These are phyloP conservation scores for Stagonosporopsis vannaccii DNA, from an alignment of 2,329 filamentous ascomycete species.

Conservation along the genomic window DNA sequence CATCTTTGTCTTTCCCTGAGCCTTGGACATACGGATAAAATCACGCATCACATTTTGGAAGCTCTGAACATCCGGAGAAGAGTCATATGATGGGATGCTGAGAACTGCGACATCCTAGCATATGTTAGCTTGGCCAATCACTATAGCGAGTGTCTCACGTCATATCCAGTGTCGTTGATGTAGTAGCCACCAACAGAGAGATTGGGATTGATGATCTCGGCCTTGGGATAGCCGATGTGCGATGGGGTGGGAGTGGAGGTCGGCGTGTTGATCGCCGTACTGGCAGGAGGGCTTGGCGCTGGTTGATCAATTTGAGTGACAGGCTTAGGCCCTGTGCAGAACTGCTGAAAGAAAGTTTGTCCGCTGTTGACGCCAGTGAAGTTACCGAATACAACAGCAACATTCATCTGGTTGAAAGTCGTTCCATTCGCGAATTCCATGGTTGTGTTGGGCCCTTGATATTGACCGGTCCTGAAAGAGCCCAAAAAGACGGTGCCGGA, in stretches of 20 bases:
- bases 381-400: constrained; percentile 40
- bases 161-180: constrained; percentile 49
- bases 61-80: constrained; percentile 35
- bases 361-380: constrained; percentile 51
- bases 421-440: constrained; percentile 50
- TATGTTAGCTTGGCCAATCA: constrained; percentile 43
- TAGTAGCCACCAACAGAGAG: constrained; percentile 56
- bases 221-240: constrained; percentile 49
- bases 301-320: constrained; percentile 19
- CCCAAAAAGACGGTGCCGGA: constrained; percentile 37
- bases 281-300: constrained; percentile 19
- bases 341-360: constrained; percentile 50
- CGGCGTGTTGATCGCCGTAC: constrained; percentile 24
- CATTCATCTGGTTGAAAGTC: constrained; percentile 36
- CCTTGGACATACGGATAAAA: constrained; percentile 58
- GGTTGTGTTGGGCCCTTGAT: constrained; percentile 45
- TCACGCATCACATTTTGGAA: constrained; percentile 52
- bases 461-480: constrained; percentile 40
- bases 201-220: constrained; percentile 45
- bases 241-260: constrained; percentile 35
- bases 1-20: constrained; percentile 64
- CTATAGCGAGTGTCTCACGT: constrained; percentile 37
- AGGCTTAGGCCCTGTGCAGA: constrained; percentile 42
- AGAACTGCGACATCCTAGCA: constrained; percentile 57
- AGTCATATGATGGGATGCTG: constrained; percentile 53